A percentile compares a stretch with the other conserved stretches of the same genome.
phyloP scores from a whole-genome alignment of 2,329 filamentous ascomycete species.

The Claviceps spartinae region DNA sequence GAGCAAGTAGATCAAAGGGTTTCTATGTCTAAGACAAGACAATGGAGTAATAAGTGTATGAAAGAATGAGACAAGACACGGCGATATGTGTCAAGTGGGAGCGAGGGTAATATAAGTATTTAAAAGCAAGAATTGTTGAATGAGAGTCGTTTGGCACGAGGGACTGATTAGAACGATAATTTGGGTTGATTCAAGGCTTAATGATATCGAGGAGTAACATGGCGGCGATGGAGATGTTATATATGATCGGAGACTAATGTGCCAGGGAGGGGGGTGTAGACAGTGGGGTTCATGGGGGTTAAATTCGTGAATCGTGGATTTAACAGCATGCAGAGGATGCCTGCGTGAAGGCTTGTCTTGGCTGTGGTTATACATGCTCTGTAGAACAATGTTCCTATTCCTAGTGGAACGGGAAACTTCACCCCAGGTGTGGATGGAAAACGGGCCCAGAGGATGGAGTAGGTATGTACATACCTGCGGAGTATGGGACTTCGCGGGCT shows the following conservation, averaged over 20 bases:
- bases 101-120: not conserved
- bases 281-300: slow-evolving; percentile 2
- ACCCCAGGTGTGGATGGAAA: slow-evolving; percentile 1
- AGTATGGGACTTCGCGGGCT: slow-evolving; percentile 1
- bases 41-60: not conserved
- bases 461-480: too few species aligned
- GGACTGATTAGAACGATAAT: not conserved
- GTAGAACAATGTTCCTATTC: not conserved
- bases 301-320: not conserved
- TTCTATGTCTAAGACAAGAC: not conserved
- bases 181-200: slow-evolving; percentile 2
- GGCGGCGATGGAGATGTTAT: slow-evolving; percentile 8
- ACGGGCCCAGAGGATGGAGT: not conserved
- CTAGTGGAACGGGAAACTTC: slow-evolving; percentile 6
- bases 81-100: not conserved
- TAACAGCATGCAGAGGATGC: not conserved
- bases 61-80: not conserved
- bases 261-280: slow-evolving; percentile 1
- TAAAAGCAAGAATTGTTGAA: not conserved
- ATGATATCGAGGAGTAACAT: slow-evolving; percentile 2
- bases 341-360: too few species aligned
- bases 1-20: not conserved
- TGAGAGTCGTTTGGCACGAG: slow-evolving; percentile 1
- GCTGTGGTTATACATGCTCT: too few species aligned
- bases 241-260: slow-evolving; percentile 8